Percentiles rank a stretch among this genome's conserved stretches.
Conservation (phyloP, 768 basidiomycete species). For the Leccinum arenicola region DNA sequence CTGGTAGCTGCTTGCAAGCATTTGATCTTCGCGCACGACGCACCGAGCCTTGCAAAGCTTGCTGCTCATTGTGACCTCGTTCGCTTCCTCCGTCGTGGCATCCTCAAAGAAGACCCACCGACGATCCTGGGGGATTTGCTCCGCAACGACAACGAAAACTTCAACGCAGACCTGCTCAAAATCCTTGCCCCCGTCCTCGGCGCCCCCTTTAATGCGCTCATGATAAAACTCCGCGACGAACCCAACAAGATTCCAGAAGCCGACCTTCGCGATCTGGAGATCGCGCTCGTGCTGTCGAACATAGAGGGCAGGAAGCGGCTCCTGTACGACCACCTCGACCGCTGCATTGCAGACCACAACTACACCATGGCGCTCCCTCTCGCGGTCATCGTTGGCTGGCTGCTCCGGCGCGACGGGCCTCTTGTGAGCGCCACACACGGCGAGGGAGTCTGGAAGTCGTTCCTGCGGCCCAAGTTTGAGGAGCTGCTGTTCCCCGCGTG, state of each 20-base stretch:
- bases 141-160: background rate
- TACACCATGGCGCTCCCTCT: slow-evolving; percentile 2
- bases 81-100: slow-evolving; percentile 3
- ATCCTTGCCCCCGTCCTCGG: slow-evolving; percentile 4
- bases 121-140: slow-evolving; percentile 5
- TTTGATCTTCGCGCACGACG: background rate
- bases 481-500: slow-evolving; percentile 6
- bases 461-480: slow-evolving; percentile 2
- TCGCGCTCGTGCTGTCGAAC: slow-evolving; percentile 2
- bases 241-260: slow-evolving; percentile 2
- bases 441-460: background rate
- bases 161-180: background rate
- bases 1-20: background rate
- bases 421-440: background rate
- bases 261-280: slow-evolving; percentile 8
- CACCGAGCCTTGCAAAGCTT: background rate
- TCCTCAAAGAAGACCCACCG: slow-evolving; percentile 3
- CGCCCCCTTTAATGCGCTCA: slow-evolving; percentile 2
- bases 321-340: slow-evolving; percentile 3
- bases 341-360: background rate
- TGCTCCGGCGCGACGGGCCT: slow-evolving; percentile 6
- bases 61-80: background rate
- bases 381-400: slow-evolving; percentile 3
- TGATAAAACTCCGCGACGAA: slow-evolving; percentile 3
- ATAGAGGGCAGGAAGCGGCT: background rate